These are phyloP conservation scores for Taphrina pruni DNA, from an alignment of 1,139 yeast species.

Conservation along the genomic window DNA sequence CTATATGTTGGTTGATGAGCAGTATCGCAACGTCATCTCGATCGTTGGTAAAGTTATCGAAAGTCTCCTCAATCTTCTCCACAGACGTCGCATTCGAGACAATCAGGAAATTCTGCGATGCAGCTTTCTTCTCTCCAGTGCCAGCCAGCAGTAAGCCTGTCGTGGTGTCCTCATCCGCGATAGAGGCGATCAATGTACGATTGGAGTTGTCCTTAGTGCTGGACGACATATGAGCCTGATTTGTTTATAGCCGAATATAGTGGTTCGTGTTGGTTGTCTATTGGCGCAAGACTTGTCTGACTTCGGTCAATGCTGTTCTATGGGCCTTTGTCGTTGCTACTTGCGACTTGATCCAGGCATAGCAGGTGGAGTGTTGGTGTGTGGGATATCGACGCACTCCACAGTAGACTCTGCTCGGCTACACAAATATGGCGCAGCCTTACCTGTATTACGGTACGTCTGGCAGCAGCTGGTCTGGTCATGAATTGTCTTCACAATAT, in stretches of 20 bases:
- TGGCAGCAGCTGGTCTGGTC: not conserved
- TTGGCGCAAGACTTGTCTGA: too few species aligned
- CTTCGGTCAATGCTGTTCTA: not conserved
- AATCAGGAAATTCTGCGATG: slow-evolving; percentile 77
- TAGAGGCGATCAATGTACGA: slow-evolving; percentile 31
- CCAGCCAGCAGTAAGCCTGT: slow-evolving; percentile 97
- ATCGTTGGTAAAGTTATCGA: slow-evolving; percentile 71
- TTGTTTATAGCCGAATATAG: not conserved
- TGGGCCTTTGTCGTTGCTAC: not conserved
- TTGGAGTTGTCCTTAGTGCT: slow-evolving; percentile 31
- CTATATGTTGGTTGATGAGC: slow-evolving; percentile 90
- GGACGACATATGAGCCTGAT: slow-evolving; percentile 3
- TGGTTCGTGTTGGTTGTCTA: too few species aligned
- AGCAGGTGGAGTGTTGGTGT: not conserved
- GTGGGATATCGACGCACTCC: not conserved
- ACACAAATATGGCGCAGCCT: not conserved
- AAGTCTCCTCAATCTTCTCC: slow-evolving; percentile 65
- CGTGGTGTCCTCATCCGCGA: slow-evolving; percentile 67
- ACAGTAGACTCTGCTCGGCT: slow-evolving; percentile 6
- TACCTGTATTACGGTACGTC: not conserved
- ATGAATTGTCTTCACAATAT: not conserved
- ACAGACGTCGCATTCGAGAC: slow-evolving; percentile 61
- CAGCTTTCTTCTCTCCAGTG: slow-evolving; percentile 79
- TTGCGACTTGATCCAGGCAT: not conserved
- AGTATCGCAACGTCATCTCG: slow-evolving; percentile 92